Evolutionary conservation across 2,329 filamentous ascomycete genomes (phyloP), one percentile per base, ranked within the genome.

Genomic region (Trichoderma citrinoviride): DNA sequence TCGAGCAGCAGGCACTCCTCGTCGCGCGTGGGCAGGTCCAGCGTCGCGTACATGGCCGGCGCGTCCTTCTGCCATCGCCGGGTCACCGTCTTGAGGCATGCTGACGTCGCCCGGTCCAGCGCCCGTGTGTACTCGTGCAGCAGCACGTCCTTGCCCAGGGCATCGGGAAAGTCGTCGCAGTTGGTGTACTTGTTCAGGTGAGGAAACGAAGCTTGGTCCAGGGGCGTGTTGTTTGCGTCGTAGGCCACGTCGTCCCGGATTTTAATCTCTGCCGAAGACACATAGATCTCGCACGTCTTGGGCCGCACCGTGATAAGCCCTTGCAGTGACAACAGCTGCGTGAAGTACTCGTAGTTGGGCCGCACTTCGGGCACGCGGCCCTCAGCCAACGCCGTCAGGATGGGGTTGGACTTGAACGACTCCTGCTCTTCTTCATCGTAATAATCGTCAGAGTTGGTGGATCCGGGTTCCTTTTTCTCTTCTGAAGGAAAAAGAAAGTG

Each of bases 331-430:
- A 87, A 75, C 5, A 87, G 81, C 71, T 83, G 81, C 12, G 81
- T 80, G 70, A 87, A 87, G 75, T 87, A 87, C 65, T 86, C 83
- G 69, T 87, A 87, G 75, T 87, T 87, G 54, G 84, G 84, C 69
- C 82, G 80, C 70, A 87, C 84, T 29, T 84, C 81, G 1, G 85
- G 85, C 44, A 87, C 78, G 29, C 82, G 79, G 23, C 81, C 81
- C 70, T 87, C 81, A 8, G 85, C 82, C 40, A 89, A 79, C 8
- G 87, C 86, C 64, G 81, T 83, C 66, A 89, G 77, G n/a, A 88
- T 85, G 3, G 85, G 81, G 73, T 89, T 87, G 65, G 85, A 83
- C 76, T 88, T 88, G 79, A 89, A 86, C 7, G 85, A 87, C 71
- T 79, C 77, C 64, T 78, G 77, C 68, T 78, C 77, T 57, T 79